phyloP scores from a whole-genome alignment of 2,329 filamentous ascomycete genomes.

The Beauveria pseudobassiana region DNA sequence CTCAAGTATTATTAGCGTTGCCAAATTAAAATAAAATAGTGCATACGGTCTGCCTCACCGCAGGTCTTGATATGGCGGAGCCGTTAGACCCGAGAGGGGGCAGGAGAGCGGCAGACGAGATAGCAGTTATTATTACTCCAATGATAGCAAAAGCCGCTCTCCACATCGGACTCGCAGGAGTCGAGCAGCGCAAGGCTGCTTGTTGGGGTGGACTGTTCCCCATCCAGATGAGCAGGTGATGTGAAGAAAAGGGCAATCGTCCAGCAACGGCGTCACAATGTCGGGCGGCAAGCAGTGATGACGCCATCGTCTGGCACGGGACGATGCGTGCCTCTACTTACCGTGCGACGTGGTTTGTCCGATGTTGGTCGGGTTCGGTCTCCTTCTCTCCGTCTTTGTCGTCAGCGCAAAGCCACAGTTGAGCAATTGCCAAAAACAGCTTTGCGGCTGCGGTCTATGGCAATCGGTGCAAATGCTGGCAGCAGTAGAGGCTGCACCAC shows the following conservation, averaged over 20 bases:
- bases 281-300: neutral
- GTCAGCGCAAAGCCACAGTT: neutral
- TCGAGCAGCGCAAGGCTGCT: neutral
- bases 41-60: neutral
- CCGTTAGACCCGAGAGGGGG: neutral
- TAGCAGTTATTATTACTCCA: neutral
- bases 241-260: neutral
- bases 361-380: neutral
- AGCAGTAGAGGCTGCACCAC: neutral
- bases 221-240: conserved; percentile 1
- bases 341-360: neutral
- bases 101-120: neutral
- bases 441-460: neutral
- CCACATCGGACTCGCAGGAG: neutral
- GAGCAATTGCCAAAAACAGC: neutral
- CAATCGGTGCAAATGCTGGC: neutral
- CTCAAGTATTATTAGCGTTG: neutral
- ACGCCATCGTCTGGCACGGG: neutral
- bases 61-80: conserved; percentile 4
- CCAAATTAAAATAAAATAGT: neutral
- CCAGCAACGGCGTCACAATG: neutral
- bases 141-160: neutral
- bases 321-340: neutral
- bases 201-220: neutral
- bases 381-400: neutral